Percentiles rank a stretch among this genome's conserved stretches.
Conservation (phyloP, 148 eudicot genomes). For the Spergularia bocconei region DNA sequence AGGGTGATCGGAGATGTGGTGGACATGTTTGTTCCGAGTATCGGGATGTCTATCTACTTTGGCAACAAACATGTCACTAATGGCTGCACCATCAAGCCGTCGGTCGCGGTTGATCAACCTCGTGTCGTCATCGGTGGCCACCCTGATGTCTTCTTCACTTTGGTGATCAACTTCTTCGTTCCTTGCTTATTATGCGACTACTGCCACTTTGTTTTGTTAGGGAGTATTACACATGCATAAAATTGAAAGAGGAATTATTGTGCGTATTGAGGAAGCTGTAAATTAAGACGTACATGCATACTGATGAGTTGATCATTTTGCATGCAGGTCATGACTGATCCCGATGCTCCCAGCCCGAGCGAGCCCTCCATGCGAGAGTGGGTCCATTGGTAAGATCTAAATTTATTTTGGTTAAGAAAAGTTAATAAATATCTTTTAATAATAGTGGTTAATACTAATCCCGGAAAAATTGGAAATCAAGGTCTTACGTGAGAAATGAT, state of each 20-base stretch:
- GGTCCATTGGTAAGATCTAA: slow-evolving; percentile 52
- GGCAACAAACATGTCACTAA: slow-evolving; percentile 42
- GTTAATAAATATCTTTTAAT: too few species aligned
- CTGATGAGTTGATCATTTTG: background rate
- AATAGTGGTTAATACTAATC: too few species aligned
- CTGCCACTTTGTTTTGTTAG: too few species aligned
- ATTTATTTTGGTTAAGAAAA: too few species aligned
- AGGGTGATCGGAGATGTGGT: slow-evolving; percentile 58
- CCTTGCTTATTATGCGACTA: background rate
- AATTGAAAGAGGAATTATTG: too few species aligned
- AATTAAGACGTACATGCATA: too few species aligned
- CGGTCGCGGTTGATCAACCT: slow-evolving; percentile 39
- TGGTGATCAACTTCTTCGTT: slow-evolving; percentile 22
- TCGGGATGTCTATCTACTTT: slow-evolving; percentile 40
- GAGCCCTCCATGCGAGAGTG: slow-evolving; percentile 63
- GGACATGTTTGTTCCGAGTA: slow-evolving; percentile 51
- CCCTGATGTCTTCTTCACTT: slow-evolving; percentile 38
- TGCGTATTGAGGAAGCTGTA: too few species aligned
- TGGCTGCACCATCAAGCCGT: slow-evolving; percentile 55
- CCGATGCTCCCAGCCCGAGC: slow-evolving; percentile 80
- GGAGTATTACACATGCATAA: too few species aligned
- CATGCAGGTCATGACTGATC: slow-evolving; percentile 66
- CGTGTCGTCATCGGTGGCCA: slow-evolving; percentile 37
- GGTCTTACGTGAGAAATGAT: too few species aligned
- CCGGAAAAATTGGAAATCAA: too few species aligned